These are phyloP conservation scores for Dalbergia cultrata DNA, from an alignment of 306 rosid species.

Conservation along the genomic window DNA sequence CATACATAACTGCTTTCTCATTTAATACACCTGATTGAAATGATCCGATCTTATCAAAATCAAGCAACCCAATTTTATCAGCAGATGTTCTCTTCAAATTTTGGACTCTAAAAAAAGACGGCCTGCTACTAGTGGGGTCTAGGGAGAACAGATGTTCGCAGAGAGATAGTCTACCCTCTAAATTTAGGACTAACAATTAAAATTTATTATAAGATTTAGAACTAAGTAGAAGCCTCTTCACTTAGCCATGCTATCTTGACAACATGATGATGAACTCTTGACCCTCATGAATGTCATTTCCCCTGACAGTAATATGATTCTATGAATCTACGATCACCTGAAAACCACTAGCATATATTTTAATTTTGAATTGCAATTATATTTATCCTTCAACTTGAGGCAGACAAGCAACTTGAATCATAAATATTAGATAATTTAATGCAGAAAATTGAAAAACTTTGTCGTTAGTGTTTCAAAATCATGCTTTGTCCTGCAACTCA, in stretches of 20 bases:
- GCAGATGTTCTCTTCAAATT: constrained; percentile 34
- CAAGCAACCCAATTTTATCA: constrained; percentile 6
- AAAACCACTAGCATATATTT: constrained; percentile 24
- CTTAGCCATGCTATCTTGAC: background rate
- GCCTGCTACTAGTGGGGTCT: too few relatives aligned
- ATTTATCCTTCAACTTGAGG: constrained; percentile 14
- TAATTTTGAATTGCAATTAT: constrained; percentile 28
- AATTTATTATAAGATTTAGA: constrained; percentile 1
- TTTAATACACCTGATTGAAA: background rate
- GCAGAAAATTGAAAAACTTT: constrained; percentile 25
- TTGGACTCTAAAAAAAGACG: background rate
- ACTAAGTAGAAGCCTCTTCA: background rate
- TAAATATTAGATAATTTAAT: constrained; percentile 31
- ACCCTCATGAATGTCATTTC: constrained; percentile 14
- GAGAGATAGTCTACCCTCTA: too few relatives aligned
- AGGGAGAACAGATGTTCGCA: too few relatives aligned
- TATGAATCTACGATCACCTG: constrained; percentile 16
- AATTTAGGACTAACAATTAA: constrained; percentile 24
- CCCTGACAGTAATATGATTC: background rate
- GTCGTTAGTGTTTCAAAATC: constrained; percentile 30
- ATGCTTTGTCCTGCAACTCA: constrained; percentile 19
- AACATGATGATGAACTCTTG: background rate
- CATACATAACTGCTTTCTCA: background rate
- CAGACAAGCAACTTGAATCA: constrained; percentile 24
- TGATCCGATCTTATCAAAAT: background rate